Conservation (phyloP, 495 filamentous ascomycete species). For the Stereocaulon alpinum region DNA sequence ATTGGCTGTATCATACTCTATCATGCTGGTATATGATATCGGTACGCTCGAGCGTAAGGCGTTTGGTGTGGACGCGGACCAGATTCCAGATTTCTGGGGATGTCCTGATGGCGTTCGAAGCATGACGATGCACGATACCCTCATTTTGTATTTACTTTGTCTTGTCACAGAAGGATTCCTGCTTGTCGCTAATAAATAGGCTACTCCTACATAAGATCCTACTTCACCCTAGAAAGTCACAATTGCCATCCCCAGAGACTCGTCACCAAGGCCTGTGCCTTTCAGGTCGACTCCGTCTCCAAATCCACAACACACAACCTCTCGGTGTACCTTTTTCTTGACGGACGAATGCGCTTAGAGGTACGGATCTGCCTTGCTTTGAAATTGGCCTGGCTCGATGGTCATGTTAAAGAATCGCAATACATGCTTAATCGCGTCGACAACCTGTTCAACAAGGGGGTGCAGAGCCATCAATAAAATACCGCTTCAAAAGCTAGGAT, state of each 20-base stretch:
- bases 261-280: not conserved
- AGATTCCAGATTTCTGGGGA: not conserved
- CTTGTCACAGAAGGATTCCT: not conserved
- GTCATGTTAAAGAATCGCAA: no score
- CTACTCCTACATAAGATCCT: not conserved
- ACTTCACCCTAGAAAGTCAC: not conserved
- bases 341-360: not conserved
- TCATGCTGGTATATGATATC: not conserved
- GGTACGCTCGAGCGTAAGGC: not conserved
- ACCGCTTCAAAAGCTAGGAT: no score
- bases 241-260: not conserved
- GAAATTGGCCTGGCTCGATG: no score
- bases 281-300: not conserved
- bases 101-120: not conserved
- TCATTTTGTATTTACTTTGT: slow-evolving; percentile 2
- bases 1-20: not conserved
- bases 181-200: not conserved
- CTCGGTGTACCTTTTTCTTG: not conserved
- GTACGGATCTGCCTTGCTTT: not conserved
- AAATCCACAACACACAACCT: not conserved
- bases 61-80: not conserved
- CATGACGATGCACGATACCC: slow-evolving; percentile 10
- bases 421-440: no score
- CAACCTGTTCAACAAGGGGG: no score
- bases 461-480: no score